A percentile compares a stretch with the other conserved stretches of the same genome.
These are phyloP conservation scores for Mucor lusitanicus DNA, from an alignment of 371 early-diverging fungal species.

Conservation along the genomic window DNA sequence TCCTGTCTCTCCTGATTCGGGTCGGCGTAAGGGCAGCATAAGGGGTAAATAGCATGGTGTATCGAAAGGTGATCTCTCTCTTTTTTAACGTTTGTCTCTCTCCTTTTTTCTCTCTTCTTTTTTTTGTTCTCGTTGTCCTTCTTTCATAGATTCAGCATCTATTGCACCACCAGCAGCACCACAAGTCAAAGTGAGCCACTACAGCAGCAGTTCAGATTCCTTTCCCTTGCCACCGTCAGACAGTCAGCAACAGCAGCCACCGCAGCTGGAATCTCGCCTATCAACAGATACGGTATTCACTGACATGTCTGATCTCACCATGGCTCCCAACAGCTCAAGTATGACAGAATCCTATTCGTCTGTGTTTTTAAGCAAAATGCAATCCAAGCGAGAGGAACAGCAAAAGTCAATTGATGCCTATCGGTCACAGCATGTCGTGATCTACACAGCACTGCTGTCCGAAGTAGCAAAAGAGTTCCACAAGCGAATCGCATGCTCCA, in stretches of 20 bases:
- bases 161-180: slow-evolving; percentile 20
- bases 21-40: slow-evolving; percentile 19
- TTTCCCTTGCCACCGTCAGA: slow-evolving; percentile 29
- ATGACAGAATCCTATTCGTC: slow-evolving; percentile 27
- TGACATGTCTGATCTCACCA: not conserved
- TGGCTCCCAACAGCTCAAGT: not conserved
- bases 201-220: slow-evolving; percentile 41
- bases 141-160: slow-evolving; percentile 20
- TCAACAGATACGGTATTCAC: not conserved
- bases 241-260: not conserved
- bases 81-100: not conserved
- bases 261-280: not conserved
- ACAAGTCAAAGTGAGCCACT: slow-evolving; percentile 8
- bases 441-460: slow-evolving; percentile 84
- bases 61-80: not conserved
- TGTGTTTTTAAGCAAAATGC: slow-evolving; percentile 33
- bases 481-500: slow-evolving; percentile 44
- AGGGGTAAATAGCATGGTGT: not conserved
- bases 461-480: slow-evolving; percentile 77
- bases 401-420: slow-evolving; percentile 21
- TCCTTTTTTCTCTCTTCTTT: not conserved
- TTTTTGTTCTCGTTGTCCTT: not conserved
- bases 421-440: slow-evolving; percentile 13
- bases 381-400: slow-evolving; percentile 35
- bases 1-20: not conserved